Percentiles rank a stretch among this genome's conserved stretches.
Evolutionary conservation across 176 grass and related monocot genomes (phyloP).

Genomic region (Bonia amplexicaulis): DNA sequence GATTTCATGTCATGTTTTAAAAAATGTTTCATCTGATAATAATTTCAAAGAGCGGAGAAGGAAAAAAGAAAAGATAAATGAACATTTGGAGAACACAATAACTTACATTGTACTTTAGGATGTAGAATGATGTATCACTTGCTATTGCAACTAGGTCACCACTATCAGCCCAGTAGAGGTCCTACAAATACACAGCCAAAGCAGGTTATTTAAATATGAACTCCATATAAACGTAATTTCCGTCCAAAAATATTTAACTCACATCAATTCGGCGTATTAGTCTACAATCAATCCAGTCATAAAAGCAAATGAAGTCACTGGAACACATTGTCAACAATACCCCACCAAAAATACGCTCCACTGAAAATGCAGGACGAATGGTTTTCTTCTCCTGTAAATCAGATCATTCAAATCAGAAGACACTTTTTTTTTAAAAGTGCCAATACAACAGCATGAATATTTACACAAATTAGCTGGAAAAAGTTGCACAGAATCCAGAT

Average conservation of each 20-base stretch:
- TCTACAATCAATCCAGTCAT: conserved; percentile 95
- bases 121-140: conserved; percentile 96
- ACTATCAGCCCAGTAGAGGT: conserved; percentile 95
- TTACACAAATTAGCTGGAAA: not conserved
- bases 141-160: conserved; percentile 93
- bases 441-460: not conserved
- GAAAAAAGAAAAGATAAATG: not conserved
- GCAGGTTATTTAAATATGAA: conserved; percentile 10
- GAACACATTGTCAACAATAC: conserved; percentile 90
- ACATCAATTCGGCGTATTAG: conserved; percentile 93
- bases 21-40: not conserved
- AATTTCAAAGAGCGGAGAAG: not conserved
- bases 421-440: not conserved
- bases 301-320: conserved; percentile 98
- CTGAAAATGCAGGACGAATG: conserved; percentile 80
- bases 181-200: conserved; percentile 40
- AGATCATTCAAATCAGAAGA: conserved; percentile 17
- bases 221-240: conserved; percentile 3
- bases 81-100: conserved; percentile 27
- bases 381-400: conserved; percentile 90
- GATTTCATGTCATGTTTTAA: not conserved
- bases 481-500: not conserved
- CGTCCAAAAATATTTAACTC: not conserved
- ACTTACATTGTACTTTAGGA: conserved; percentile 94
- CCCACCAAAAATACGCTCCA: conserved; percentile 90